Evolutionary conservation across 2,329 filamentous ascomycete species (phyloP), one percentile per base, ranked within the genome.

Genomic region (Thermoascus crustaceus): DNA sequence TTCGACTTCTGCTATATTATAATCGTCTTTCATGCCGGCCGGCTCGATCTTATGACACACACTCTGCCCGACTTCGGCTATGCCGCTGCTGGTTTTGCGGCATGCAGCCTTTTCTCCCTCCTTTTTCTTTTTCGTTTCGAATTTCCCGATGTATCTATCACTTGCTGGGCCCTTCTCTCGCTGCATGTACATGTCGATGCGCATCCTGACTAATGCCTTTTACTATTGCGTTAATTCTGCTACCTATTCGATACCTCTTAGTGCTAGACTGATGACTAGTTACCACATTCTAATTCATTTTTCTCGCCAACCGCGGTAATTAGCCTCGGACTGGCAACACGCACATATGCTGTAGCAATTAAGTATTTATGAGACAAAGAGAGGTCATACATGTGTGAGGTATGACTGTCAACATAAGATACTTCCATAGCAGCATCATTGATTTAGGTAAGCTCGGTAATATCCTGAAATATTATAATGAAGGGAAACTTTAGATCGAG

Each of bases 271-370:
- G 26, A 29, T 17, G 26, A 9, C 26, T 29, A 13, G 13, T 29
- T 18, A n/a, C 26, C 11, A 29, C 18, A 29, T 29, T 17, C 14
- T 29, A 29, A 29, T 29, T 18, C 26, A 29, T 29, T 18, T 16
- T 11, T 26, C 24, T 29, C n/a, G n/a, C n/a, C n/a, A n/a, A n/a
- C n/a, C n/a, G n/a, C n/a, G n/a, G n/a, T n/a, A n/a, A n/a, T n/a
- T n/a, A n/a, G n/a, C n/a, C n/a, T n/a, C n/a, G n/a, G n/a, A n/a
- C n/a, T n/a, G n/a, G n/a, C n/a, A n/a, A n/a, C n/a, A n/a, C n/a
- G n/a, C n/a, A n/a, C n/a, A n/a, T n/a, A n/a, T n/a, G n/a, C n/a
- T n/a, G n/a, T n/a, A n/a, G n/a, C n/a, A n/a, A n/a, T n/a, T n/a
- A n/a, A n/a, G n/a, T n/a, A n/a, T n/a, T n/a, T n/a, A n/a, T n/a